phyloP scores from a whole-genome alignment of 495 filamentous ascomycete species.

The Glutinoglossum americanum region DNA sequence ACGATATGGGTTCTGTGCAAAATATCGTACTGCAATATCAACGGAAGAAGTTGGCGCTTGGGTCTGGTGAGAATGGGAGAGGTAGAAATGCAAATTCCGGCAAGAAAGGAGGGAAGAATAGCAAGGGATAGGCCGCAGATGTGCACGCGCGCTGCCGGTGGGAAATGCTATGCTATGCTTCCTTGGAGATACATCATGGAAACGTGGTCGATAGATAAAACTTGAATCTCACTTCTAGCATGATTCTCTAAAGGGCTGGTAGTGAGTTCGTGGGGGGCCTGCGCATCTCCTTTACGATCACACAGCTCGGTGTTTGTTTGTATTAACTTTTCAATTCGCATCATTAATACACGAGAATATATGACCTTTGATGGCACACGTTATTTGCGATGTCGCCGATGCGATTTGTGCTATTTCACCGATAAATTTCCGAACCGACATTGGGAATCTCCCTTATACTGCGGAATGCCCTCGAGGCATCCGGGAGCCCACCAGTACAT shows the following conservation, averaged over 20 bases:
- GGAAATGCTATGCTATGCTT: background rate
- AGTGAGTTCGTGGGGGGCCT: background rate
- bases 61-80: conserved; percentile 5
- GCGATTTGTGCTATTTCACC: background rate
- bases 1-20: conserved; percentile 50
- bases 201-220: background rate
- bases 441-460: background rate
- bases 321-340: background rate
- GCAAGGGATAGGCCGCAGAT: conserved; percentile 4
- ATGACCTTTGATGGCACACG: too few species aligned
- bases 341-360: background rate
- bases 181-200: background rate
- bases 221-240: background rate
- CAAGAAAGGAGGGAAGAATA: conserved; percentile 4
- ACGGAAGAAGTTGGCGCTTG: conserved; percentile 25
- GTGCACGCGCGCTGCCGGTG: conserved; percentile 5
- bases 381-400: background rate
- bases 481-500: too few species aligned
- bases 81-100: background rate
- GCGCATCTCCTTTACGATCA: too few species aligned
- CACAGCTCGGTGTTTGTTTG: background rate
- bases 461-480: background rate
- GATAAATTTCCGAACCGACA: background rate
- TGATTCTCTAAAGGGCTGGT: background rate
- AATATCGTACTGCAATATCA: conserved; percentile 48